Evolutionary conservation across 2,329 filamentous ascomycete species (phyloP), one percentile per base, ranked within the genome.

Genomic region (Penicillium expansum): DNA sequence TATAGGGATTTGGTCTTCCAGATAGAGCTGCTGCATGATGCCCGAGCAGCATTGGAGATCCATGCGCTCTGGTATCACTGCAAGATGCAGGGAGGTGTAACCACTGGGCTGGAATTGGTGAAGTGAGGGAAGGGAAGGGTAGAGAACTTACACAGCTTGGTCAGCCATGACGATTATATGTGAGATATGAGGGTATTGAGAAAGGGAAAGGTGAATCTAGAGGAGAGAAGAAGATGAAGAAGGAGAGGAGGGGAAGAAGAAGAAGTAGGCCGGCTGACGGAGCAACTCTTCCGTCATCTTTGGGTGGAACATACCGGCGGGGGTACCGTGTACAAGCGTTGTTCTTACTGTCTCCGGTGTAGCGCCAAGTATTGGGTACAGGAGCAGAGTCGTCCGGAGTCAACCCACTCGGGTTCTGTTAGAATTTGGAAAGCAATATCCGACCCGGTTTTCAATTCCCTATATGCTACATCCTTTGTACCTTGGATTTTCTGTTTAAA

Each of bases 81-180:
- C 48, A 52, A 47, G 33, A 27, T 39, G 41, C 20, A 52, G 38
- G 41, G 8, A 45, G n/a, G 11, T 42, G 42, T 41, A 47, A 42
- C 41, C 48, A 33, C 27, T 27, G 39, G 20, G 43, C n/a, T 22
- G 48, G 47, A 43, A 49, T 50, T 41, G 51, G 50, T 35, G 56
- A 39, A 33, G 42, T 56, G 57, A 52, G 51, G 54, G 29, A 55
- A 55, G 57, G 55, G 56, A 52, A 48, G 43, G 42, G 27, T 29
- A 24, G 24, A 24, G 24, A 20, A 77, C 76, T 77, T 73, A 78
- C 76, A 77, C 74, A 73, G 75, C 76, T 62, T 77, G 65, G 57
- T 74, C 72, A 65, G 74, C 71, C 76, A 78, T 78, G 64, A 67
- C 75, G 51, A 61, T 52, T 53, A 62, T 38, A 51, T 58, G 48